A percentile compares a stretch with the other conserved stretches of the same genome.
Conservation (phyloP, 2,329 filamentous ascomycete genomes). For the Fusarium sp. region DNA sequence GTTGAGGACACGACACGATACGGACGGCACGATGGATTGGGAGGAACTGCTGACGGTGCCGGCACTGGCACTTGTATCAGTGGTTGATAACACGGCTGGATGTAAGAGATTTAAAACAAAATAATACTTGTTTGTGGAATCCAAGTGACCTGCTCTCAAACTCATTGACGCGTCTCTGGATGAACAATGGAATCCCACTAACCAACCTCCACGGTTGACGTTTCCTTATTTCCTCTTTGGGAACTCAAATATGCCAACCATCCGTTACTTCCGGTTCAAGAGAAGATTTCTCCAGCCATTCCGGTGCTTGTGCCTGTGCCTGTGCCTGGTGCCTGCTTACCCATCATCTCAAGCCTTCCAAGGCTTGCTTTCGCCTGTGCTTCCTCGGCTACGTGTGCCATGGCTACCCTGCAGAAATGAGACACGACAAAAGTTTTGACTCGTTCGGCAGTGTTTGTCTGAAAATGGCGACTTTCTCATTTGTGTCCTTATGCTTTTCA, state of each 20-base stretch:
- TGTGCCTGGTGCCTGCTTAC: slow-evolving; percentile 1
- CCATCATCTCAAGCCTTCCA: neutral
- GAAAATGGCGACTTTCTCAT: neutral
- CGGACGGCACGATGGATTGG: neutral
- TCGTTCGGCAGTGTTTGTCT: neutral
- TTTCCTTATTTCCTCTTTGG: neutral
- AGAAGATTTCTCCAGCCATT: neutral
- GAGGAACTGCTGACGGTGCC: neutral
- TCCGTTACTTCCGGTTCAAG: slow-evolving; percentile 3
- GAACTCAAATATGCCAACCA: neutral
- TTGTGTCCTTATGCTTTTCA: neutral
- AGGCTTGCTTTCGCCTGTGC: neutral
- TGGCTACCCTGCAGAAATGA: neutral
- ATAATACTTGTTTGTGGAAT: neutral
- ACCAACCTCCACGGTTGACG: neutral
- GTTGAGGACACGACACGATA: neutral
- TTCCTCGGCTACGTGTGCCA: neutral
- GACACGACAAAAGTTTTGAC: neutral
- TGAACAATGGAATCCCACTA: neutral
- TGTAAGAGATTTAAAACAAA: neutral
- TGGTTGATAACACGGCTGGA: neutral
- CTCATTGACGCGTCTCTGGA: neutral
- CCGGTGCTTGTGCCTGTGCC: neutral
- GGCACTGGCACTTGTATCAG: neutral
- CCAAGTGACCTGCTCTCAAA: neutral